Evolutionary conservation across 1,139 yeast genomes (phyloP).

Genomic region (Hemisphaericaspora xylanilytica): DNA sequence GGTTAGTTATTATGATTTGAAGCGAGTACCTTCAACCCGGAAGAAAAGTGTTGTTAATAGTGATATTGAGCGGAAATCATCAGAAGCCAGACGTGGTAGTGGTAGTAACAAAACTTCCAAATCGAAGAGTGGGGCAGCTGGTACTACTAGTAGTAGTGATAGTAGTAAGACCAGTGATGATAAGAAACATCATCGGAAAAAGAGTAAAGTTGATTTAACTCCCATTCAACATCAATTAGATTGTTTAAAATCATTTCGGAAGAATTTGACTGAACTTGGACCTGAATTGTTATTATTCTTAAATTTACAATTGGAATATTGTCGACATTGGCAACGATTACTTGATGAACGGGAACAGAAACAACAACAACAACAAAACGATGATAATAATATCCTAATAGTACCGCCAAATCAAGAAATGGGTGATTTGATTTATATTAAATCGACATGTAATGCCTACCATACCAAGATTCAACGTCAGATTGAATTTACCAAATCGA

Average conservation of each 20-base stretch:
- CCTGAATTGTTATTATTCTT: conserved; percentile 14
- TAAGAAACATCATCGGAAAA: background rate
- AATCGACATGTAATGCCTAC: conserved; percentile 10
- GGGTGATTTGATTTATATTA: conserved; percentile 6
- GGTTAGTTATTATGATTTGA: too few relatives aligned
- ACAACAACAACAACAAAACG: too few relatives aligned
- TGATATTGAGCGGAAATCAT: too few relatives aligned
- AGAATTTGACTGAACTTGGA: conserved; percentile 10
- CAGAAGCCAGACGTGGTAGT: background rate
- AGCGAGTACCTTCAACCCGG: too few relatives aligned
- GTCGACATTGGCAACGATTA: conserved; percentile 12
- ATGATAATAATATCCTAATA: too few relatives aligned
- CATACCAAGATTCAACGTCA: conserved; percentile 11
- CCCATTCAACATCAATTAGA: conserved; percentile 12
- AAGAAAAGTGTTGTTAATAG: too few relatives aligned
- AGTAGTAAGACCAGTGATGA: background rate
- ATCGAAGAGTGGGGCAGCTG: background rate
- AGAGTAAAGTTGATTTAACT: too few relatives aligned
- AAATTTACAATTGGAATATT: conserved; percentile 12
- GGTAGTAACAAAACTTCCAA: background rate
- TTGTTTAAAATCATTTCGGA: conserved; percentile 8
- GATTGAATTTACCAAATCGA: conserved; percentile 12
- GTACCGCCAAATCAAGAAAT: too few relatives aligned
- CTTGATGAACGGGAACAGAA: conserved; percentile 4
- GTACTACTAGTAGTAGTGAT: too few relatives aligned